Conservation (phyloP, 2,329 filamentous ascomycete species). For the Chaetomiaceae sp. region DNA sequence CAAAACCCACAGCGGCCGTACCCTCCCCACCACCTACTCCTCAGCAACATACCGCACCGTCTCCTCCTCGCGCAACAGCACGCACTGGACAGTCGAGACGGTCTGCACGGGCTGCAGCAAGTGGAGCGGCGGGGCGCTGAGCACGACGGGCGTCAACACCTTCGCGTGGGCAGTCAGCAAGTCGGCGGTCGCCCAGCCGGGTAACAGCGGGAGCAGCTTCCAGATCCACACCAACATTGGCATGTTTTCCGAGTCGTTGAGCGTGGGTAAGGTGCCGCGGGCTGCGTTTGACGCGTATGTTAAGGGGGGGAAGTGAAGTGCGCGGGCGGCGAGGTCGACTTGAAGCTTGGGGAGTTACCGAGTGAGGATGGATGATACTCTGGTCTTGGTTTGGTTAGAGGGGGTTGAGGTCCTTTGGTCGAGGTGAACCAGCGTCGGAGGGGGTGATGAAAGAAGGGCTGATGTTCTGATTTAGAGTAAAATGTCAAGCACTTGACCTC, state of each 20-base stretch:
- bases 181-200: conserved; percentile 16
- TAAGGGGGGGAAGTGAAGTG: conserved; percentile 1
- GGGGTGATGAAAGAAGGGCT: no score
- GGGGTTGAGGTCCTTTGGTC: no score
- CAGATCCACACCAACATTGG: conserved; percentile 18
- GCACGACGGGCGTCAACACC: conserved; percentile 10
- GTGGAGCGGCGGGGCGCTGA: conserved; percentile 19
- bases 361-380: no score
- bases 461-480: no score
- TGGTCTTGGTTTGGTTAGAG: no score
- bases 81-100: conserved; percentile 25
- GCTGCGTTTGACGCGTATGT: conserved; percentile 16
- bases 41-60: conserved; percentile 24
- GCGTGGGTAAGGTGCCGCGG: conserved; percentile 13
- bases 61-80: conserved; percentile 20
- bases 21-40: conserved; percentile 19
- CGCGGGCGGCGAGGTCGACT: not conserved
- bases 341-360: no score
- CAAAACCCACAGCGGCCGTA: conserved; percentile 15
- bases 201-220: conserved; percentile 17
- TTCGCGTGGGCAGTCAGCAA: conserved; percentile 22
- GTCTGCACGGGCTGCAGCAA: conserved; percentile 23
- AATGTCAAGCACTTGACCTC: no score
- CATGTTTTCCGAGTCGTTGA: conserved; percentile 17
- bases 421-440: no score